Base-by-base conservation (phyloP, 495 filamentous ascomycete genomes). In the Letharia columbiana region DNA sequence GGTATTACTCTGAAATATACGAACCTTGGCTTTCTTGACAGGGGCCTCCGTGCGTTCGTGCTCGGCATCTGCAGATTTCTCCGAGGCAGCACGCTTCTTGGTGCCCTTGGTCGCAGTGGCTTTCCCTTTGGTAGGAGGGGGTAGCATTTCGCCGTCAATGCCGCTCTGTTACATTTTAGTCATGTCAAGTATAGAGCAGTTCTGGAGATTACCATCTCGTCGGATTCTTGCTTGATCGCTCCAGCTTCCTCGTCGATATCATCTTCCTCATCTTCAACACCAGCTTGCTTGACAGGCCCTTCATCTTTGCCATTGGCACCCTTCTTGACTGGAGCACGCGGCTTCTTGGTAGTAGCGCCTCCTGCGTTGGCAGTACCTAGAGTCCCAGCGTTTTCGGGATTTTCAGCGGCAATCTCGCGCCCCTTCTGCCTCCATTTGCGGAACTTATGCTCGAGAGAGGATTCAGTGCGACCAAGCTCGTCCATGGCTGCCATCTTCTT, bases 1-100 rank as follows among this genome's bases (percentile, higher is more conserved):
- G 23, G 23, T 28, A 28, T 28, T 28, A 28, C 23, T 44, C 11
- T 2, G 41, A 44, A 12, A 44, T 9, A 20, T 47, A 47, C 94
- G 95, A 17, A 98, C 85, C 73, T 98, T 50, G 23, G 23, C 23
- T 28, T 28, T 28, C 23, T 28, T 28, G 23, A 28, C 23, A 28
- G 23, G 23, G 23, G 23, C 23, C 23, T 28, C 23, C 23, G 23
- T 28, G 23, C 23, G 23, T 28, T 28, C 23, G 23, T 28, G 23
- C 23, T 28, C 23, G 23, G 23, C 23, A 28, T 28, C 23, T 28
- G 23, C 23, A 28, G 23, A 28, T 28, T 28, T 28, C 23, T 28
- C 50, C 50, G 47, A 31, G 18, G 47, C 35, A 56, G 31, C 49
- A 64, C 50, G 31, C 28, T n/a, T 58, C 39, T 58, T 44, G 37